Evolutionary conservation across 192 early-diverging fungal species (phyloP).

Genomic region (Spizellomyces punctatus): DNA sequence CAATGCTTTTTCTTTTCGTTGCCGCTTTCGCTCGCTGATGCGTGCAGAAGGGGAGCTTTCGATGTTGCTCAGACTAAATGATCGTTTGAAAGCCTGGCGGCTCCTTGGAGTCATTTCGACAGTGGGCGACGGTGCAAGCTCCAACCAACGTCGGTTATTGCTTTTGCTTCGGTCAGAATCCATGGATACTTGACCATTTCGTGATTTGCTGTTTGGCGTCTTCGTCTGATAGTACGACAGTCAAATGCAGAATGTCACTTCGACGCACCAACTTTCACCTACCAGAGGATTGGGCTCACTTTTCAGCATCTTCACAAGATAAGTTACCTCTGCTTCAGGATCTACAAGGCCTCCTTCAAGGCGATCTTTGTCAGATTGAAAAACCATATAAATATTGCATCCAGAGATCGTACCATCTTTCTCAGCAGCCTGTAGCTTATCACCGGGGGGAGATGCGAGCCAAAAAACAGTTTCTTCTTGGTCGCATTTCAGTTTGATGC

Average conservation of each 20-base stretch:
- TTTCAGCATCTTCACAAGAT: too few species aligned
- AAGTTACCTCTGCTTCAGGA: too few species aligned
- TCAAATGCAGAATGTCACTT: too few species aligned
- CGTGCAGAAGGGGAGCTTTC: constrained; percentile 12
- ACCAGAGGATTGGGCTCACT: too few species aligned
- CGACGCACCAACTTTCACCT: too few species aligned
- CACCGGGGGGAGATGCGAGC: constrained; percentile 9
- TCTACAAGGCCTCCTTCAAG: too few species aligned
- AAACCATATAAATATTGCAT: too few species aligned
- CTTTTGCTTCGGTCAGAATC: background rate
- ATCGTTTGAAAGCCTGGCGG: constrained; percentile 4
- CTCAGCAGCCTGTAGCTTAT: too few species aligned
- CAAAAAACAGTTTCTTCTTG: constrained; percentile 22
- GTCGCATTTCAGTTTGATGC: background rate
- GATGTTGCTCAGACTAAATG: constrained; percentile 14
- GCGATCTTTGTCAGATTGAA: too few species aligned
- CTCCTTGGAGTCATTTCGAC: background rate
- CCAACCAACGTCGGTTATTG: background rate
- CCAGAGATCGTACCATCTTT: too few species aligned
- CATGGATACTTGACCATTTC: background rate
- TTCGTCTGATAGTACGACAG: too few species aligned
- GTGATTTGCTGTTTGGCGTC: too few species aligned
- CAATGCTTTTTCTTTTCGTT: background rate
- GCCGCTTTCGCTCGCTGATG: background rate
- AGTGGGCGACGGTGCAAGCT: background rate